A percentile compares a stretch with the other conserved stretches of the same genome.
Evolutionary conservation across 768 basidiomycete species (phyloP).

Genomic region (Leccinum rimulosum): DNA sequence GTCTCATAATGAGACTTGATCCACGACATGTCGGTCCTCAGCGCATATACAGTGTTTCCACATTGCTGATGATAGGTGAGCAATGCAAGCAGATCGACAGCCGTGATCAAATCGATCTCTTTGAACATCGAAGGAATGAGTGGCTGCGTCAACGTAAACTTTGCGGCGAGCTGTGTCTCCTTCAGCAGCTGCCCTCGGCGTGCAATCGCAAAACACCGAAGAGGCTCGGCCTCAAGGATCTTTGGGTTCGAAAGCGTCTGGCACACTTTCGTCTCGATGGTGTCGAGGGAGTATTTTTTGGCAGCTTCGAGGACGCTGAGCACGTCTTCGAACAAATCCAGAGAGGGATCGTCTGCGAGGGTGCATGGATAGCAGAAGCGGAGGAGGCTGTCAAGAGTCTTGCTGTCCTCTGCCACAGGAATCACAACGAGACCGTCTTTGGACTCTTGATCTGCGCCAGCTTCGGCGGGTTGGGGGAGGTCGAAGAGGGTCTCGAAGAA

Average conservation of each 20-base stretch:
- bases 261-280: not conserved
- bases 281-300: not conserved
- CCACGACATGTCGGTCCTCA: not conserved
- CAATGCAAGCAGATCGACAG: not conserved
- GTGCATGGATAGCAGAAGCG: conserved; percentile 21
- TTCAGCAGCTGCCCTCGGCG: not conserved
- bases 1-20: not conserved
- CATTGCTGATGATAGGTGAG: not conserved
- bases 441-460: not conserved
- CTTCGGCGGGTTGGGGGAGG: not conserved
- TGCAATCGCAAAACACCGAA: not conserved
- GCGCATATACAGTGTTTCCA: not conserved
- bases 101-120: not conserved
- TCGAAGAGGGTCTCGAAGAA: not conserved
- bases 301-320: not conserved
- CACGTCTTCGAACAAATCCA: not conserved
- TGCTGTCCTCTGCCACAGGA: not conserved
- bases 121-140: not conserved
- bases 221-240: not conserved
- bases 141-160: not conserved
- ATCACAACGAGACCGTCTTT: not conserved
- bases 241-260: not conserved
- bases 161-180: not conserved
- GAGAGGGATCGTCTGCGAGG: not conserved
- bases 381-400: conserved; percentile 3